Evolutionary conservation across 176 grass and related monocot genomes (phyloP).

Genomic region (Aegilops speltoides): DNA sequence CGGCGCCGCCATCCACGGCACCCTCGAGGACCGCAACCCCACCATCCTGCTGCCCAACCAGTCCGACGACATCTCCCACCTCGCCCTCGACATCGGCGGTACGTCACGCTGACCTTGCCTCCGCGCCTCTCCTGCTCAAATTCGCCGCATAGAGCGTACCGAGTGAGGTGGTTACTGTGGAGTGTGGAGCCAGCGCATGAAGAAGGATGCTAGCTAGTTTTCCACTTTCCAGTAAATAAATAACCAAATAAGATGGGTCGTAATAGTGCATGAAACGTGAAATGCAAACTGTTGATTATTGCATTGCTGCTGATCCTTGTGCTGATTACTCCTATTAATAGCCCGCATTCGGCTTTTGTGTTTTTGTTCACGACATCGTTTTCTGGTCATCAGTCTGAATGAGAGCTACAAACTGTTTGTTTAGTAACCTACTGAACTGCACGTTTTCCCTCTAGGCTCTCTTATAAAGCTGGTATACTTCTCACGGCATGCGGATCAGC

Average conservation of each 20-base stretch:
- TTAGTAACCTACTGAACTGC: background rate
- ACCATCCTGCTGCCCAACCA: conserved; percentile 94
- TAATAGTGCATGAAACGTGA: background rate
- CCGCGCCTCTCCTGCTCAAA: too few relatives aligned
- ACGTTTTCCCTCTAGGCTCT: conserved; percentile 55
- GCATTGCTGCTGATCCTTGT: background rate
- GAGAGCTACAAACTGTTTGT: background rate
- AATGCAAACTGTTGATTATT: background rate
- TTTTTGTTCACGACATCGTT: background rate
- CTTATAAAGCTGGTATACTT: conserved; percentile 98
- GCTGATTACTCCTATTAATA: background rate
- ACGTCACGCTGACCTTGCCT: background rate
- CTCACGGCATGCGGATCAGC: conserved; percentile 80
- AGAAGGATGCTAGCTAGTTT: background rate
- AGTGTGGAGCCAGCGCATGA: background rate
- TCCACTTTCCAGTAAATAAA: background rate
- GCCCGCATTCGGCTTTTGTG: background rate
- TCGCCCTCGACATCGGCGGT: conserved; percentile 96
- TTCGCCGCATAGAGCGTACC: background rate
- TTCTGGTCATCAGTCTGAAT: conserved; percentile 1
- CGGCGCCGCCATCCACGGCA: conserved; percentile 89
- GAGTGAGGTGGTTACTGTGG: background rate
- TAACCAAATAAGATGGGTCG: background rate
- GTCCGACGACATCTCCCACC: conserved; percentile 94
- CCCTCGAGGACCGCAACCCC: conserved; percentile 81